These are phyloP conservation scores for Pichia heedii DNA, from an alignment of 805 yeast genomes.

Conservation along the genomic window DNA sequence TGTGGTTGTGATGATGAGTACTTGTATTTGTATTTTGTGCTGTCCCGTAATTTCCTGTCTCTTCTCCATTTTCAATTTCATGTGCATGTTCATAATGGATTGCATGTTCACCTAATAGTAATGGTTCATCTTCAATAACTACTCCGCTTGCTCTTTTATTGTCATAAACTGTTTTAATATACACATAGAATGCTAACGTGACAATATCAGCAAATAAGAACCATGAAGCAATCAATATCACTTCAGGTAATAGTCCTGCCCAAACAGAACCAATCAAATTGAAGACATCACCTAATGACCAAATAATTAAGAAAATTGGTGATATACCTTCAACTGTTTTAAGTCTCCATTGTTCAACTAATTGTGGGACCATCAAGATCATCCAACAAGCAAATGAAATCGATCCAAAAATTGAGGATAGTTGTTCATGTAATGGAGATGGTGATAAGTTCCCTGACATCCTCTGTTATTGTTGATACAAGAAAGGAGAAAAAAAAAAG, in stretches of 20 bases:
- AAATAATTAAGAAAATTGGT: constrained; percentile 52
- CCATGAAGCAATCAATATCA: constrained; percentile 64
- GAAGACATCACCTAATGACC: constrained; percentile 66
- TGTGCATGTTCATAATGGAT: constrained; percentile 5
- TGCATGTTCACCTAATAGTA: constrained; percentile 6
- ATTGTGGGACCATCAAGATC: constrained; percentile 65
- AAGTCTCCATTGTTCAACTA: constrained; percentile 71
- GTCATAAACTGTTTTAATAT: constrained; percentile 43
- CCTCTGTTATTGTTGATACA: not conserved
- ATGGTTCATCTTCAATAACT: constrained; percentile 21
- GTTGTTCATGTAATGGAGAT: constrained; percentile 31
- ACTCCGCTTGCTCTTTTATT: constrained; percentile 17
- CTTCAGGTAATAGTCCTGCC: constrained; percentile 65
- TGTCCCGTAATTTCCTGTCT: no score
- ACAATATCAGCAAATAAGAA: constrained; percentile 65
- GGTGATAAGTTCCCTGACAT: no score
- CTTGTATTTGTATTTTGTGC: no score
- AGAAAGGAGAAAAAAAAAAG: no score
- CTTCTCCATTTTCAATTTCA: no score
- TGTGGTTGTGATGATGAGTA: no score
- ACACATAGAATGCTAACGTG: constrained; percentile 50
- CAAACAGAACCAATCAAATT: constrained; percentile 61
- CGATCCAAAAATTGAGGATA: constrained; percentile 62
- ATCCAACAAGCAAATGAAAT: constrained; percentile 74
- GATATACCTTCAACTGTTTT: constrained; percentile 73